Conservation (phyloP, 2,329 filamentous ascomycete genomes). For the Calonectria leucothoes region DNA sequence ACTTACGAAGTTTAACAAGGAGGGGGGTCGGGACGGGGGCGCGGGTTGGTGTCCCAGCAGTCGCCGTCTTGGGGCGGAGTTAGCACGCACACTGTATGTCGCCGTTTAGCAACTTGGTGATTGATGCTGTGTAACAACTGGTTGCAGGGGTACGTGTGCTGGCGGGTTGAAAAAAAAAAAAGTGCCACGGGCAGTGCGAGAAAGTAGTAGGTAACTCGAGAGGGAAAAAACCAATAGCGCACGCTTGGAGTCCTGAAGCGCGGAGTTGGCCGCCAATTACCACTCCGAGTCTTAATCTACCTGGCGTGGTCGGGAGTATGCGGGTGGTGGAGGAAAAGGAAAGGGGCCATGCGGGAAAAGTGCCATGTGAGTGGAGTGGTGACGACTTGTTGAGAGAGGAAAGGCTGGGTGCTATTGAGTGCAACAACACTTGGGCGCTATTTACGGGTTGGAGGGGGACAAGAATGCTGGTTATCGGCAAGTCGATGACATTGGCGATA, state of each 20-base stretch:
- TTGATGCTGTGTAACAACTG: conserved; percentile 13
- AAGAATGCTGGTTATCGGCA: background rate
- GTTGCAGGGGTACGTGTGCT: conserved; percentile 3
- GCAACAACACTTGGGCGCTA: background rate
- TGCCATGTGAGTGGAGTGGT: background rate
- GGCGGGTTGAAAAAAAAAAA: background rate
- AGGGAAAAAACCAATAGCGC: conserved; percentile 17
- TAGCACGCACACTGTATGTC: background rate
- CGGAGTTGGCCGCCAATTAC: conserved; percentile 17
- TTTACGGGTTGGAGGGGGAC: background rate
- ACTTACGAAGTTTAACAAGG: conserved; percentile 7
- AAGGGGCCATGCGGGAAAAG: background rate
- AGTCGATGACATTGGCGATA: background rate
- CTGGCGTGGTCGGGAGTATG: conserved; percentile 24
- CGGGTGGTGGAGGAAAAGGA: conserved; percentile 18
- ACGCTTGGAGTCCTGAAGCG: background rate
- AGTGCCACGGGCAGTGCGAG: background rate
- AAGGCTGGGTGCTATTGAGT: background rate
- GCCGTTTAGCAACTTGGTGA: conserved; percentile 10
- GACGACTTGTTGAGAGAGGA: background rate
- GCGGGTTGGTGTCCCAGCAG: background rate
- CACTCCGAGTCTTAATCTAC: conserved; percentile 15
- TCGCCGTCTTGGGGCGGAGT: background rate
- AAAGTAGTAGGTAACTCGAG: background rate
- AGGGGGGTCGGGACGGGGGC: background rate